Evolutionary conservation across 352 stramenopile species (phyloP).

Genomic region (Phytophthora palmivora): DNA sequence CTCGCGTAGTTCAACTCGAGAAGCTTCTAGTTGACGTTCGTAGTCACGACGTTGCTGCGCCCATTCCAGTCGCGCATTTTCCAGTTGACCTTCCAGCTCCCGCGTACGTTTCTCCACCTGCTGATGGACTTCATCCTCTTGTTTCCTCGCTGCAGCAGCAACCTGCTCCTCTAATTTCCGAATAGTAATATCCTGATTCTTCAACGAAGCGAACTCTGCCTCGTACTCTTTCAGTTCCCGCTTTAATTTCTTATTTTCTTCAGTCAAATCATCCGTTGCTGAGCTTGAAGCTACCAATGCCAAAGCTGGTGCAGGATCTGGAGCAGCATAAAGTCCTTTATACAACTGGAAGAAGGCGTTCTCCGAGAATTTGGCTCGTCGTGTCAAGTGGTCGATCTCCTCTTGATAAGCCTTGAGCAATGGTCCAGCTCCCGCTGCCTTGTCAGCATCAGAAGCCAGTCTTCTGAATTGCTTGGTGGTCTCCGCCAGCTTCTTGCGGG

Average conservation of each 20-base stretch:
- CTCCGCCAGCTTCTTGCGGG: constrained; percentile 87
- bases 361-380: constrained; percentile 92
- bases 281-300: constrained; percentile 54
- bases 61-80: constrained; percentile 77
- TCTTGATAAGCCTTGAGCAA: constrained; percentile 93
- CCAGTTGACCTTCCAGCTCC: constrained; percentile 68
- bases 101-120: constrained; percentile 67
- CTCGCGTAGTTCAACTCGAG: constrained; percentile 65
- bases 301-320: constrained; percentile 84
- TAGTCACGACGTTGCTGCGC: constrained; percentile 84
- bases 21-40: constrained; percentile 69
- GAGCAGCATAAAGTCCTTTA: constrained; percentile 85
- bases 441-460: constrained; percentile 69
- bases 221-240: constrained; percentile 94
- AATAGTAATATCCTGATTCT: constrained; percentile 98
- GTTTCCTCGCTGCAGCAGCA: constrained; percentile 73
- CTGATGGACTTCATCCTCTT: constrained; percentile 68
- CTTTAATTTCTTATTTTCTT: constrained; percentile 92
- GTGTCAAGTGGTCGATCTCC: constrained; percentile 93
- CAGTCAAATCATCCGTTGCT: constrained; percentile 68
- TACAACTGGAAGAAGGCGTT: constrained; percentile 90
- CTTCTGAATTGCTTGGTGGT: constrained; percentile 86
- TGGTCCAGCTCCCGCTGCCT: constrained; percentile 55
- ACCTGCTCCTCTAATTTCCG: constrained; percentile 94
- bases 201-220: constrained; percentile 93